Evolutionary conservation across 139 green algal species (phyloP).

Genomic region (Mesotaenium endlicherianum): DNA sequence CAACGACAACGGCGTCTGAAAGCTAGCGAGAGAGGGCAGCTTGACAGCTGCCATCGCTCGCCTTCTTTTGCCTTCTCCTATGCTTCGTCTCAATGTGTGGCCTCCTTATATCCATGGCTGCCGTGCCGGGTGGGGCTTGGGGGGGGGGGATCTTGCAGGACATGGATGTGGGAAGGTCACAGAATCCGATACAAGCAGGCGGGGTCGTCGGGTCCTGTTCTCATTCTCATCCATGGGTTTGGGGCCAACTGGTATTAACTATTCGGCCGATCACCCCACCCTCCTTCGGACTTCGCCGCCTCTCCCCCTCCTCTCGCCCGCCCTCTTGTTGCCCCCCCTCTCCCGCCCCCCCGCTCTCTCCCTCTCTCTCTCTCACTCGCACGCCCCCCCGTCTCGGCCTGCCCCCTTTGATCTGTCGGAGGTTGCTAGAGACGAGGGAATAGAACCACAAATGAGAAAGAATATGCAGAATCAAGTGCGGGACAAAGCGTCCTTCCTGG

Average conservation of each 20-base stretch:
- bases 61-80: too few relatives aligned
- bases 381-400: neutral
- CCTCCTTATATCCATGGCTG: too few relatives aligned
- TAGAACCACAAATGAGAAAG: too few relatives aligned
- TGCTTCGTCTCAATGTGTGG: too few relatives aligned
- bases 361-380: neutral
- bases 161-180: constrained; percentile 77
- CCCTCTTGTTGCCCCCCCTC: neutral
- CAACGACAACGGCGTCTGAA: too few relatives aligned
- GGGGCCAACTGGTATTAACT: constrained; percentile 73
- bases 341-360: neutral
- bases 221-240: constrained; percentile 89
- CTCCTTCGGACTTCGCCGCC: neutral
- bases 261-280: neutral
- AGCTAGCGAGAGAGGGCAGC: too few relatives aligned
- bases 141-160: neutral
- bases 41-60: too few relatives aligned
- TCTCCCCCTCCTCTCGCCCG: neutral
- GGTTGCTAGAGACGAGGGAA: too few relatives aligned
- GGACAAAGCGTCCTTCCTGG: too few relatives aligned
- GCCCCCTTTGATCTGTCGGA: neutral
- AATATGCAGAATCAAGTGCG: too few relatives aligned
- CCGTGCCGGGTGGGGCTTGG: too few relatives aligned
- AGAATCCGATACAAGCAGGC: constrained; percentile 80
- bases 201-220: constrained; percentile 44